Evolutionary conservation across 2,329 filamentous ascomycete genomes (phyloP).

Genomic region (Fusarium abutilonis): DNA sequence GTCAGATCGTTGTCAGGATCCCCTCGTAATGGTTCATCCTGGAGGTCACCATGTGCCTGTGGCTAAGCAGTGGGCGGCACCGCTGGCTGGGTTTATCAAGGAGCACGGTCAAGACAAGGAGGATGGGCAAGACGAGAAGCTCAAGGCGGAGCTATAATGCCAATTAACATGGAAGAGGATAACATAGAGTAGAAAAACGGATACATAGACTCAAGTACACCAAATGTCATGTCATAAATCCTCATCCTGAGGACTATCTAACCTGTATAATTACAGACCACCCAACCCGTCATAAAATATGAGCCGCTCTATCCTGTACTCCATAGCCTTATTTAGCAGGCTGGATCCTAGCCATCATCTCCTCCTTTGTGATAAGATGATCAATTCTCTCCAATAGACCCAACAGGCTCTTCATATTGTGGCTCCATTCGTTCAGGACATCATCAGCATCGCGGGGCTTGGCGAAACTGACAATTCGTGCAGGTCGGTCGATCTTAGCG

Average conservation of each 20-base stretch:
- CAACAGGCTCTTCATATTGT: conserved; percentile 94
- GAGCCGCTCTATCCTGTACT: conserved; percentile 36
- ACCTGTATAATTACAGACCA: conserved; percentile 51
- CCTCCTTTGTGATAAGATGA: conserved; percentile 98
- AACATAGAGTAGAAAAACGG: conserved; percentile 36
- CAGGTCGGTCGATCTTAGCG: conserved; percentile 95
- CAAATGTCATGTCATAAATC: conserved; percentile 46
- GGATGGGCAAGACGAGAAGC: conserved; percentile 43
- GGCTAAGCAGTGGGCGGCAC: conserved; percentile 81
- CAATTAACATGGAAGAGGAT: neutral
- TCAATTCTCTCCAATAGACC: conserved; percentile 90
- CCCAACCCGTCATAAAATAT: conserved; percentile 45
- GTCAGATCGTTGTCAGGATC: conserved; percentile 69
- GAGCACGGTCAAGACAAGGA: conserved; percentile 48
- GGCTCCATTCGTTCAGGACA: conserved; percentile 97
- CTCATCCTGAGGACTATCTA: conserved; percentile 48
- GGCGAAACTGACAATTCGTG: conserved; percentile 90
- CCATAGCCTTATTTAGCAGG: conserved; percentile 60
- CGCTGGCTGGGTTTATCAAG: conserved; percentile 76
- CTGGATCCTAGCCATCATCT: conserved; percentile 99
- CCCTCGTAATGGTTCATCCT: conserved; percentile 73
- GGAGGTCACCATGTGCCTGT: conserved; percentile 92
- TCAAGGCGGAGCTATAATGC: conserved; percentile 42
- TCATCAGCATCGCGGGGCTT: conserved; percentile 96
- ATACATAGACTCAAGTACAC: conserved; percentile 43